phyloP scores from a whole-genome alignment of 2,329 filamentous ascomycete species.

The Diaporthe citriasiana region DNA sequence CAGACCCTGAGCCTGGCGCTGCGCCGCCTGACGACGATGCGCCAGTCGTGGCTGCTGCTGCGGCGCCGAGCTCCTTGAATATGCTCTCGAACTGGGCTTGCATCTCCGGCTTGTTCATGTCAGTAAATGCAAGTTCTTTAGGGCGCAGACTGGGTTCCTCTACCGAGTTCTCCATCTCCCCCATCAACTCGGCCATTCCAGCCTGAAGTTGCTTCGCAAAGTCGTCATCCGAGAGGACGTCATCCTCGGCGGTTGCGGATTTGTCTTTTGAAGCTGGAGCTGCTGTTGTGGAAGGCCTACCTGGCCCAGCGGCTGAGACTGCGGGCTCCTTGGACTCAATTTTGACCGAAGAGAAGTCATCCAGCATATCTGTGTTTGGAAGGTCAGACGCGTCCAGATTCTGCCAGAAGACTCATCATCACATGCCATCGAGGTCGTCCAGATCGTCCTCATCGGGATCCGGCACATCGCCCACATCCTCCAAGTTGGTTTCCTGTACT shows the following conservation, averaged over 20 bases:
- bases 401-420: background rate
- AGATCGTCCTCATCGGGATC: slow-evolving; percentile 95
- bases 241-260: slow-evolving; percentile 51
- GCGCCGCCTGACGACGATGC: slow-evolving; percentile 45
- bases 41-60: slow-evolving; percentile 55
- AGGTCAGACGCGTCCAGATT: slow-evolving; percentile 38
- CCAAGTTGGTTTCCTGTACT: slow-evolving; percentile 46
- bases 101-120: slow-evolving; percentile 72
- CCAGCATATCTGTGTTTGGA: slow-evolving; percentile 81
- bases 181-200: slow-evolving; percentile 88
- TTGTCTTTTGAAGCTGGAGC: slow-evolving; percentile 44
- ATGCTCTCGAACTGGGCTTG: slow-evolving; percentile 83
- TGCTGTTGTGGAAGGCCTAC: slow-evolving; percentile 45
- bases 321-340: slow-evolving; percentile 61
- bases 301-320: slow-evolving; percentile 45
- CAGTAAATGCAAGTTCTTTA: background rate
- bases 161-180: slow-evolving; percentile 75
- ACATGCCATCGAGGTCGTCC: slow-evolving; percentile 88
- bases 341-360: slow-evolving; percentile 84
- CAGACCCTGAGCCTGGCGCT: slow-evolving; percentile 45
- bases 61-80: slow-evolving; percentile 78
- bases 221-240: slow-evolving; percentile 76
- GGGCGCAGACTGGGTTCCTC: slow-evolving; percentile 46
- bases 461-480: slow-evolving; percentile 71
- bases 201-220: slow-evolving; percentile 90